A percentile compares a stretch with the other conserved stretches of the same genome.
Evolutionary conservation across 2,329 filamentous ascomycete species (phyloP).

Genomic region (Periconia sp.): DNA sequence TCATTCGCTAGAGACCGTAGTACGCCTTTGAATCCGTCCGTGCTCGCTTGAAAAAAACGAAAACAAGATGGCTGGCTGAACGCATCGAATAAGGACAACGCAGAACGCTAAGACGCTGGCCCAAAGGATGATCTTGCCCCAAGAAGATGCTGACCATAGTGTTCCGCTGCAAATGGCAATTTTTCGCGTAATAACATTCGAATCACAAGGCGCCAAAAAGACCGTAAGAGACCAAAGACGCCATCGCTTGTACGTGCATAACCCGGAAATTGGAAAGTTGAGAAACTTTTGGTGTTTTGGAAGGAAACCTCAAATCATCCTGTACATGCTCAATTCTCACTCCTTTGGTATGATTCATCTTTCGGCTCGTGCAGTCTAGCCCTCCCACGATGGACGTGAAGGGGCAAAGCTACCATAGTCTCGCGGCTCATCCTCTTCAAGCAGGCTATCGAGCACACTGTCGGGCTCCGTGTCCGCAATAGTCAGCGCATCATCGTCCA

Average conservation of each 20-base stretch:
- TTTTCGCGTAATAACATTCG: not conserved
- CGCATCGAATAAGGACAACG: not conserved
- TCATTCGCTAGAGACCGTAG: no score
- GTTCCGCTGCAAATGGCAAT: not conserved
- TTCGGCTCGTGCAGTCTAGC: not conserved
- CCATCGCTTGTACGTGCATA: not conserved
- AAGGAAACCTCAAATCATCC: no score
- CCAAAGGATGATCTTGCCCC: not conserved
- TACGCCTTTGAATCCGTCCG: not conserved
- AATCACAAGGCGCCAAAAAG: no score
- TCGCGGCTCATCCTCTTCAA: conserved; percentile 42
- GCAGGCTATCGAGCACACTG: conserved; percentile 54
- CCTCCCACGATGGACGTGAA: conserved; percentile 21
- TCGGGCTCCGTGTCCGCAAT: conserved; percentile 75
- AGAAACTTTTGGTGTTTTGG: not conserved
- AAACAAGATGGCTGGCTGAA: not conserved
- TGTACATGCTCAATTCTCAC: no score
- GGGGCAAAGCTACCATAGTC: conserved; percentile 31
- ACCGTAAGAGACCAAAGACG: no score
- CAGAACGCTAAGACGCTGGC: not conserved
- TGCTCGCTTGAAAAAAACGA: not conserved
- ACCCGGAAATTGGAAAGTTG: not conserved
- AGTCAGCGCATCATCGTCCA: conserved; percentile 55
- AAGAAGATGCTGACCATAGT: not conserved
- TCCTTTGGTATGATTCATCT: no score